phyloP scores from a whole-genome alignment of 2,329 filamentous ascomycete species.

The Calonectria crousiana region DNA sequence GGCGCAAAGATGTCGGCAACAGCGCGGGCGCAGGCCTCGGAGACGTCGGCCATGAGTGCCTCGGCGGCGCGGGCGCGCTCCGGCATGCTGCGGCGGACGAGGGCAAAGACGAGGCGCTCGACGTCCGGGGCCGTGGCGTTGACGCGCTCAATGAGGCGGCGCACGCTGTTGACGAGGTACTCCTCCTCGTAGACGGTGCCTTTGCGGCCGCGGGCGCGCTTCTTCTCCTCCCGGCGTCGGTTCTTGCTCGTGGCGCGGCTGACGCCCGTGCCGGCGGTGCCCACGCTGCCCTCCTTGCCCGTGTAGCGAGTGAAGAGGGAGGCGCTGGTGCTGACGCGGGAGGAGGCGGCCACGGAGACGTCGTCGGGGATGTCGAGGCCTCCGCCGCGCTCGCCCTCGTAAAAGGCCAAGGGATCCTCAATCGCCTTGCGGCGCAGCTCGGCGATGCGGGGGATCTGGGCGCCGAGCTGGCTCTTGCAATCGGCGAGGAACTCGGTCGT shows the following conservation, averaged over 20 bases:
- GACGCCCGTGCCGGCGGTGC: conserved; percentile 79
- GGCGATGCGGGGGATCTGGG: conserved; percentile 86
- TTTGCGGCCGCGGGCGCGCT: conserved; percentile 93
- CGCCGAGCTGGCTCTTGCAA: conserved; percentile 85
- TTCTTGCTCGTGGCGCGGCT: conserved; percentile 89
- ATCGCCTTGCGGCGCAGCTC: conserved; percentile 86
- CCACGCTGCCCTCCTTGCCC: conserved; percentile 71
- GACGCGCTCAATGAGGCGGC: conserved; percentile 84
- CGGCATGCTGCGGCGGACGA: conserved; percentile 85
- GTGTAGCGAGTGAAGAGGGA: conserved; percentile 95
- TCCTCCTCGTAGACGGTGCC: conserved; percentile 98
- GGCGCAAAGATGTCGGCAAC: conserved; percentile 76
- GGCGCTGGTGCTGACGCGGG: conserved; percentile 83
- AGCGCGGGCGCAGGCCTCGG: conserved; percentile 75
- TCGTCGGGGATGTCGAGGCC: conserved; percentile 88
- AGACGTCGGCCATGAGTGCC: conserved; percentile 78
- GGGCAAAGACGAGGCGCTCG: conserved; percentile 78
- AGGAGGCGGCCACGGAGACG: conserved; percentile 86
- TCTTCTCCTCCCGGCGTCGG: conserved; percentile 89
- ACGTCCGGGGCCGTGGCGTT: conserved; percentile 80
- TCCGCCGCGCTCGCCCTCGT: conserved; percentile 78
- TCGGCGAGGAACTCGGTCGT: conserved; percentile 94
- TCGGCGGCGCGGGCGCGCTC: conserved; percentile 87
- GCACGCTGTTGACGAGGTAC: conserved; percentile 90
- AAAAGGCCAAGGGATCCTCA: conserved; percentile 89